Evolutionary conservation across 495 filamentous ascomycete genomes (phyloP).

Genomic region (Cercophora samala): DNA sequence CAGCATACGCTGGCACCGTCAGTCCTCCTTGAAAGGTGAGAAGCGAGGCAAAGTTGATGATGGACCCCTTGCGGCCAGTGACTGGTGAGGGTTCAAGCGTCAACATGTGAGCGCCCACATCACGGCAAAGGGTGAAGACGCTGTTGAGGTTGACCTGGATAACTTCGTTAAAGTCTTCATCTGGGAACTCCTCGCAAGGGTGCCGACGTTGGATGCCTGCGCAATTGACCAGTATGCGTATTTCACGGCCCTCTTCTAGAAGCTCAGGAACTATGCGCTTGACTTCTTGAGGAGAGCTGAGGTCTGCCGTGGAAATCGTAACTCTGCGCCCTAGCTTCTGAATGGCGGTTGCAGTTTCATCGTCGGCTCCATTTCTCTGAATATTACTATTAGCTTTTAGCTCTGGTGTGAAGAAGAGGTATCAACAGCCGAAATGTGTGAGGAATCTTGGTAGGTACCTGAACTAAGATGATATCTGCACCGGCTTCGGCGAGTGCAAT

Average conservation of each 20-base stretch:
- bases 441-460: conserved; percentile 44
- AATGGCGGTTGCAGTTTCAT: conserved; percentile 59
- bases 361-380: conserved; percentile 64
- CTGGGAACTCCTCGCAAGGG: conserved; percentile 72
- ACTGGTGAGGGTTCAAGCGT: conserved; percentile 49
- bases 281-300: conserved; percentile 60
- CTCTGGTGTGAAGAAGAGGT: no score
- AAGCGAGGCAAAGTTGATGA: conserved; percentile 84
- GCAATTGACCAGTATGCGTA: conserved; percentile 78
- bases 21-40: conserved; percentile 89
- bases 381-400: neutral
- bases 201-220: conserved; percentile 83
- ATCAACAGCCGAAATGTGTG: no score
- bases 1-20: conserved; percentile 87
- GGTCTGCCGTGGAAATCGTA: conserved; percentile 67
- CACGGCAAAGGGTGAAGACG: conserved; percentile 79
- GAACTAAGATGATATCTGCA: conserved; percentile 74
- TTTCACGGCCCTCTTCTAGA: conserved; percentile 55
- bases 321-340: conserved; percentile 64
- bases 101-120: conserved; percentile 83
- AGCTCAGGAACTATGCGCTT: conserved; percentile 58
- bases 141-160: conserved; percentile 80
- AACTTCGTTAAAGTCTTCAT: conserved; percentile 79
- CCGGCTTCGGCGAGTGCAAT: conserved; percentile 79
- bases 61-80: conserved; percentile 62